phyloP scores from a whole-genome alignment of 140 eudicot genomes.

The Flaveria floridana region DNA sequence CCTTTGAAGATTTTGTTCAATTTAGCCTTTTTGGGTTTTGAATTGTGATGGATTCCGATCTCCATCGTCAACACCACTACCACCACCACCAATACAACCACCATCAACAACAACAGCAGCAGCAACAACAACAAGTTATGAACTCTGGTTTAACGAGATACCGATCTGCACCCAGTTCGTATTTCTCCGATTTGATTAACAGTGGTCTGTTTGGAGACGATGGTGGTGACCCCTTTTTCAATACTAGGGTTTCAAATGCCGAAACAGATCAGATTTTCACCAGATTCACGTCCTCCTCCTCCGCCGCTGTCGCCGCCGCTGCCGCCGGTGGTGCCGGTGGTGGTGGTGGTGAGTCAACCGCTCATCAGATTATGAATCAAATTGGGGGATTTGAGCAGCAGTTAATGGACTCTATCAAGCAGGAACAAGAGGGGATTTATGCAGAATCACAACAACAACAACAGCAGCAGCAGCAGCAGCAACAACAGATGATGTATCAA shows the following conservation, averaged over 20 bases:
- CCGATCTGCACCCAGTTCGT: constrained; percentile 88
- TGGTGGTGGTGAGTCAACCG: constrained; percentile 24
- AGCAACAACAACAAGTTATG: constrained; percentile 39
- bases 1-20: neutral
- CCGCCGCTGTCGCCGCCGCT: neutral
- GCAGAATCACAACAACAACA: constrained; percentile 18
- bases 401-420: constrained; percentile 44
- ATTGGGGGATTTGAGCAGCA: constrained; percentile 22
- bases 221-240: constrained; percentile 49
- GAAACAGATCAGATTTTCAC: constrained; percentile 47
- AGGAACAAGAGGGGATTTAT: constrained; percentile 42
- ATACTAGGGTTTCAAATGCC: constrained; percentile 46
- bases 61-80: constrained; percentile 28
- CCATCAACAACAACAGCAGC: constrained; percentile 21
- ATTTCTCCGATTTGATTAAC: constrained; percentile 47
- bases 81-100: neutral
- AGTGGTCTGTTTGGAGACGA: constrained; percentile 49
- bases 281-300: constrained; percentile 37
- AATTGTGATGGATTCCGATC: constrained; percentile 42
- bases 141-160: constrained; percentile 68
- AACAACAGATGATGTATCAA: constrained; percentile 34
- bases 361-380: constrained; percentile 30
- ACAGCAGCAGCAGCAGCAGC: neutral
- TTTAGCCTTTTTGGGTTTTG: neutral
- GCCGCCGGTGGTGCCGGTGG: neutral